Conservation (phyloP, 352 stramenopile species). For the Poterioochromonas sp. region DNA sequence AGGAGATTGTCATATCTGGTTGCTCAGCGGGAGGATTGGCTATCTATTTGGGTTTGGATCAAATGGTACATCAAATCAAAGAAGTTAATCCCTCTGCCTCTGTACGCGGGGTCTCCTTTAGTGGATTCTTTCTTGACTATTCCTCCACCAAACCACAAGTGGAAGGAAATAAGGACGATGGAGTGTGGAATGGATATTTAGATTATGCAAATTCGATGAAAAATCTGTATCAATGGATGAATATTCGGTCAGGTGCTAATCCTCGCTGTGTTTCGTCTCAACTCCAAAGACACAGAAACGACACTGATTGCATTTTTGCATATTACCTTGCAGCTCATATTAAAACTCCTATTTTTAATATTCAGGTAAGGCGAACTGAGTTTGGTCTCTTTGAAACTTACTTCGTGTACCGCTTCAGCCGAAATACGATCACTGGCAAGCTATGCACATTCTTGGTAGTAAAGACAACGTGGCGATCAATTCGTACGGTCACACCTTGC, state of each 20-base stretch:
- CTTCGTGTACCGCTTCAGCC: not conserved
- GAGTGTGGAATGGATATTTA: not conserved
- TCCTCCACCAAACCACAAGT: not conserved
- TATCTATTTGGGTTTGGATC: constrained; percentile 12
- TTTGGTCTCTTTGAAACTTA: not conserved
- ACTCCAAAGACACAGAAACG: not conserved
- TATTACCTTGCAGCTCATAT: not conserved
- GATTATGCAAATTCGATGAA: not conserved
- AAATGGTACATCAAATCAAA: not conserved
- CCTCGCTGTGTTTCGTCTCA: not conserved
- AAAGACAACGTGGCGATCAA: not conserved
- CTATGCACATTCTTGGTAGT: not conserved
- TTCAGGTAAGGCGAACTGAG: not conserved
- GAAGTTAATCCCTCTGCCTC: not conserved
- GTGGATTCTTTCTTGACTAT: constrained; percentile 10
- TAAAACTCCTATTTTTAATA: not conserved
- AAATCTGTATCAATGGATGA: not conserved
- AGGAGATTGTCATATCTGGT: not conserved
- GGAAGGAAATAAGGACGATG: not conserved
- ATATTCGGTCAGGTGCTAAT: not conserved
- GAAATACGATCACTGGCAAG: constrained; percentile 19
- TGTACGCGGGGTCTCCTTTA: not conserved
- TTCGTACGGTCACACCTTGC: not conserved
- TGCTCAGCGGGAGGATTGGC: constrained; percentile 12
- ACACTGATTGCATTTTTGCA: not conserved